A percentile compares a stretch with the other conserved stretches of the same genome.
These are phyloP conservation scores for Coelastrella sp. DNA, from an alignment of 139 green algal species.

Conservation along the genomic window DNA sequence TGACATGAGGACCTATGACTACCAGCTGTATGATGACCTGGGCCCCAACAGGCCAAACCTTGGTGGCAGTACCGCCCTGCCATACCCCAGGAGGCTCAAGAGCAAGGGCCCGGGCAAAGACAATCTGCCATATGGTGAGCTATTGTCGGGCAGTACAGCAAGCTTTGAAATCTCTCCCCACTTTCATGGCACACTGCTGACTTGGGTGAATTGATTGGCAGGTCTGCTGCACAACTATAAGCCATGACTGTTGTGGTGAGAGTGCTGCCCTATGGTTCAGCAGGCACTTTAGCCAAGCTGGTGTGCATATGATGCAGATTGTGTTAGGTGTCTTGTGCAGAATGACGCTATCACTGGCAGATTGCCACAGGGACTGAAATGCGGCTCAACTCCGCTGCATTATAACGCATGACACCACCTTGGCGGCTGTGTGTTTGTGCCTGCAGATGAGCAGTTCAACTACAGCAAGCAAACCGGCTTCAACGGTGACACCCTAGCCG, in stretches of 20 bases:
- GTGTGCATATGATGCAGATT: too few species aligned
- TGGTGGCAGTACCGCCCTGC: slow-evolving; percentile 13
- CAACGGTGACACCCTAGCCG: slow-evolving; percentile 36
- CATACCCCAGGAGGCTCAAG: slow-evolving; percentile 46
- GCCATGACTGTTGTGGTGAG: too few species aligned
- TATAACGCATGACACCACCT: not conserved
- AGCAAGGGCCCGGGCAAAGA: slow-evolving; percentile 36
- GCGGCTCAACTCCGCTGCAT: not conserved
- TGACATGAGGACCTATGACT: slow-evolving; percentile 4
- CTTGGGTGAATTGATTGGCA: too few species aligned
- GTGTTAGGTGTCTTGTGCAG: too few species aligned
- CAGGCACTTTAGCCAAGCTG: too few species aligned
- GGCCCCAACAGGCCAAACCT: slow-evolving; percentile 9
- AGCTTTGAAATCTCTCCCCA: too few species aligned
- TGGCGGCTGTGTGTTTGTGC: not conserved
- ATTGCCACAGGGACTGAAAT: too few species aligned
- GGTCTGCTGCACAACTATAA: too few species aligned
- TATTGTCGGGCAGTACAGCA: not conserved
- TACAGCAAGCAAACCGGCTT: slow-evolving; percentile 46
- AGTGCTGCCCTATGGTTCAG: too few species aligned
- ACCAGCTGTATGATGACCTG: slow-evolving; percentile 53
- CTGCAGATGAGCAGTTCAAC: slow-evolving; percentile 50
- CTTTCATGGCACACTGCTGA: too few species aligned
- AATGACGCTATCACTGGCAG: too few species aligned
- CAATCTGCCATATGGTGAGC: slow-evolving; percentile 31